phyloP scores from a whole-genome alignment of 2,329 filamentous ascomycete species.

The Trichoderma koningii region DNA sequence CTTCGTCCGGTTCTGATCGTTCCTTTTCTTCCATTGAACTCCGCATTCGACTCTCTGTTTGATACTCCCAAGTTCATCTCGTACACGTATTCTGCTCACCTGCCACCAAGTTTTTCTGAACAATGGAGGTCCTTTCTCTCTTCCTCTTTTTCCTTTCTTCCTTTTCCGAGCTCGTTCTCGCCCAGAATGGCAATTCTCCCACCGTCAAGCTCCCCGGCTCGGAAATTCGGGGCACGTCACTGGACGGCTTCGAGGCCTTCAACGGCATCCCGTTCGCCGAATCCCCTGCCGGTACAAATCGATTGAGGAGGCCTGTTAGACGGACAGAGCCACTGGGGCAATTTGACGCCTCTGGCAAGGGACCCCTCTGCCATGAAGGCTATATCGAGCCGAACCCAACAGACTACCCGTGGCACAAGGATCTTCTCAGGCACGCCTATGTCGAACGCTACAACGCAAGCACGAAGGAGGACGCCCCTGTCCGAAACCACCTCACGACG shows the following conservation, averaged over 20 bases:
- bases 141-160: too few species aligned
- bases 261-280: constrained; percentile 66
- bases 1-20: background rate
- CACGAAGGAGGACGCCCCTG: background rate
- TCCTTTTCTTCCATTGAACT: too few species aligned
- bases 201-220: background rate
- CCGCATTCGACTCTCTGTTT: too few species aligned
- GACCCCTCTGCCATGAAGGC: constrained; percentile 59
- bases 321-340: constrained; percentile 53
- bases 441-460: too few species aligned
- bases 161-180: too few species aligned
- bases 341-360: constrained; percentile 48
- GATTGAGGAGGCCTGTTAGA: constrained; percentile 61
- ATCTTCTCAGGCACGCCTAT: too few species aligned
- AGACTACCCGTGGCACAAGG: background rate
- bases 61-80: too few species aligned
- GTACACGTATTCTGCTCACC: too few species aligned
- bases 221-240: background rate
- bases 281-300: constrained; percentile 57
- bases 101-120: too few species aligned
- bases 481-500: background rate
- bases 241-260: constrained; percentile 55
- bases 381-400: background rate
- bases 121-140: too few species aligned
- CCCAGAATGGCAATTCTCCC: too few species aligned